phyloP scores from a whole-genome alignment of 2,329 filamentous ascomycete genomes.

The Trichophyton schoenleinii region DNA sequence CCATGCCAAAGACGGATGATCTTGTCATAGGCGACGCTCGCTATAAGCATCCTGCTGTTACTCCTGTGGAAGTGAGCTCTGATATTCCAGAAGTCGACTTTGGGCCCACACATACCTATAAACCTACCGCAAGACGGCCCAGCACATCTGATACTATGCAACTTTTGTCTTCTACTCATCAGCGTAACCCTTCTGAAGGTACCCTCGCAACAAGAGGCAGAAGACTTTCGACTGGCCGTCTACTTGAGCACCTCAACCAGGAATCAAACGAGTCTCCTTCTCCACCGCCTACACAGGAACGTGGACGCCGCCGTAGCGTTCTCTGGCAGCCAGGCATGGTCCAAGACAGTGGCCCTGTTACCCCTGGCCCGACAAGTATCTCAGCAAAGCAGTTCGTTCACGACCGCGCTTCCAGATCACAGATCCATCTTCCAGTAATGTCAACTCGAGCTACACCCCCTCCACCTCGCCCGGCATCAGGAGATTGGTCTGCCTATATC shows the following conservation, averaged over 20 bases:
- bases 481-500: conserved; percentile 27
- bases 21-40: conserved; percentile 37
- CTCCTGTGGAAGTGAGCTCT: conserved; percentile 27
- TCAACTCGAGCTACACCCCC: conserved; percentile 40
- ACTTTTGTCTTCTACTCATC: conserved; percentile 18
- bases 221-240: conserved; percentile 9
- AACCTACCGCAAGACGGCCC: conserved; percentile 42
- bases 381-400: conserved; percentile 75
- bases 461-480: conserved; percentile 24
- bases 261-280: conserved; percentile 17
- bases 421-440: conserved; percentile 44
- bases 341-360: background rate
- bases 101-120: conserved; percentile 66
- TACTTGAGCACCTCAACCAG: conserved; percentile 6
- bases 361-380: conserved; percentile 35
- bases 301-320: conserved; percentile 51
- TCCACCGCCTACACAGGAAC: conserved; percentile 28
- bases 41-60: conserved; percentile 27
- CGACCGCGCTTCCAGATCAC: conserved; percentile 45
- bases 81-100: conserved; percentile 70
- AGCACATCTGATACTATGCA: conserved; percentile 43
- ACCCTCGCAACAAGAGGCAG: conserved; percentile 20
- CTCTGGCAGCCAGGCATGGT: conserved; percentile 66
- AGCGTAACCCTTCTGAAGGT: conserved; percentile 23
- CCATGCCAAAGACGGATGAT: conserved; percentile 32